Evolutionary conservation across 768 basidiomycete species (phyloP).

Genomic region (Dendrothele bispora): DNA sequence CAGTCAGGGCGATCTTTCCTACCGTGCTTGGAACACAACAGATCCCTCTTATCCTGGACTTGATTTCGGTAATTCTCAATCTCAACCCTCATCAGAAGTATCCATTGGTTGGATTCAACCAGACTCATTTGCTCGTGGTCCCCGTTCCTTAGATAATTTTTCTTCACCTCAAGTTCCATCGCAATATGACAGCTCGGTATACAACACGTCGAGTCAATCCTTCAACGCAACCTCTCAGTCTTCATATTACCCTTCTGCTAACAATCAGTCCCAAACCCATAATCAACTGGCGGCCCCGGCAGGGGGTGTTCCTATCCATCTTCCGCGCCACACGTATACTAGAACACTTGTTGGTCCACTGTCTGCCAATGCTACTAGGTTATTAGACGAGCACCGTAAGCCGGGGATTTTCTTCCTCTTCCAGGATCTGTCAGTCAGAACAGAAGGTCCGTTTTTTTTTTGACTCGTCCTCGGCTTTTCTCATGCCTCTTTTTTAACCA

Average conservation of each 20-base stretch:
- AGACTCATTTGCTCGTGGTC: no score
- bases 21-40: no score
- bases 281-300: constrained; percentile 24
- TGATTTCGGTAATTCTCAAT: no score
- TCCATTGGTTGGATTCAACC: no score
- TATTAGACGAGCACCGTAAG: constrained; percentile 82
- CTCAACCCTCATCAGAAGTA: no score
- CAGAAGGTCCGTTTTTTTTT: constrained; percentile 62
- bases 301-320: constrained; percentile 34
- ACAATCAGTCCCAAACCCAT: constrained; percentile 20
- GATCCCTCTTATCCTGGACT: no score
- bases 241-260: constrained; percentile 2
- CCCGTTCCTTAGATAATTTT: no score
- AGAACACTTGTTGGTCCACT: constrained; percentile 90
- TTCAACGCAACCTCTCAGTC: background rate
- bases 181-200: no score
- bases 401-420: constrained; percentile 93
- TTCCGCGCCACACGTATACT: constrained; percentile 73
- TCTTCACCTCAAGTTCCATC: no score
- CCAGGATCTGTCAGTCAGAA: constrained; percentile 91
- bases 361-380: constrained; percentile 80
- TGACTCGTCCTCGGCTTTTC: constrained; percentile 6
- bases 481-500: constrained; percentile 4
- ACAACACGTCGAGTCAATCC: no score
- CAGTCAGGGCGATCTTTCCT: no score